Evolutionary conservation across 164 flowering plant genomes (phyloP).

Genomic region (Warburgia ugandensis): DNA sequence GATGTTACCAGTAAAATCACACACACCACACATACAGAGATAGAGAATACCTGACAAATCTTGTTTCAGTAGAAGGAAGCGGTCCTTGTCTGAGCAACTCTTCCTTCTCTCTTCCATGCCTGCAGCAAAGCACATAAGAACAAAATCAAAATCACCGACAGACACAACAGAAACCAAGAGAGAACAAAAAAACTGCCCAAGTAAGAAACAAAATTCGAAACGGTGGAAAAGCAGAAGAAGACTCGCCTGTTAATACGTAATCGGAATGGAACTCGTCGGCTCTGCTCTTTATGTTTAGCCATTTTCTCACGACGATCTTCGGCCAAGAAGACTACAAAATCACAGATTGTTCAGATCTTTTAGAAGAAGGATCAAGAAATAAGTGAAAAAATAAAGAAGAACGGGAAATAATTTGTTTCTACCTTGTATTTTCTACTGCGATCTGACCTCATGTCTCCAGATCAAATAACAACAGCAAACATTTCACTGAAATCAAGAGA

Average conservation of each 20-base stretch:
- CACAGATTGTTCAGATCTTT: background rate
- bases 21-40: no score
- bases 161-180: no score
- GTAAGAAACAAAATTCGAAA: no score
- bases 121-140: background rate
- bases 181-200: no score
- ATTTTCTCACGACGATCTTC: slow-evolving; percentile 46
- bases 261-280: slow-evolving; percentile 58
- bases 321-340: slow-evolving; percentile 56
- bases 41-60: slow-evolving; percentile 40
- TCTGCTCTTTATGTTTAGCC: slow-evolving; percentile 56
- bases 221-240: no score
- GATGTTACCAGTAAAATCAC: no score
- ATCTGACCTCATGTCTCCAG: slow-evolving; percentile 30
- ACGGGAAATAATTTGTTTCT: background rate
- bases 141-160: no score
- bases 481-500: slow-evolving; percentile 7
- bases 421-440: slow-evolving; percentile 29
- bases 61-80: slow-evolving; percentile 31
- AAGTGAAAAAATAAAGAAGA: background rate
- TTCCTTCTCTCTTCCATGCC: slow-evolving; percentile 29
- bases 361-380: background rate
- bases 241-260: no score
- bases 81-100: slow-evolving; percentile 54
- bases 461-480: slow-evolving; percentile 1